phyloP scores from a whole-genome alignment of 2,329 filamentous ascomycete genomes.

The Beauveria brongniartii region DNA sequence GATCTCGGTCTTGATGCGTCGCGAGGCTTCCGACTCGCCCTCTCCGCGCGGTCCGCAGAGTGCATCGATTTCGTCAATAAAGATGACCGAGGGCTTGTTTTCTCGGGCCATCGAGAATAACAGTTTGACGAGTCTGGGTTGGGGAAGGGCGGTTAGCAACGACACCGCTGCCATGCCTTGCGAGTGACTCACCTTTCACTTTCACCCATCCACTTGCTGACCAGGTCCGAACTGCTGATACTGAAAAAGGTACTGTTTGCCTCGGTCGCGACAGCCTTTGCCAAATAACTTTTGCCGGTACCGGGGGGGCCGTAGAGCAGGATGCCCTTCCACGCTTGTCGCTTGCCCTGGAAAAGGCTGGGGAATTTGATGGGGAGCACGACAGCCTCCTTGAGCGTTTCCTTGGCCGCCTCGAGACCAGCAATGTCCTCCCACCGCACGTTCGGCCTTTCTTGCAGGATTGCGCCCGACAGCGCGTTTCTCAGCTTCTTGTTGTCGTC shows the following conservation, averaged over 20 bases:
- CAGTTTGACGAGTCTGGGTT: slow-evolving; percentile 76
- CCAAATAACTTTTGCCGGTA: slow-evolving; percentile 95
- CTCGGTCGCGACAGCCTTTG: slow-evolving; percentile 95
- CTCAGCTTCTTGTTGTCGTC: slow-evolving; percentile 93
- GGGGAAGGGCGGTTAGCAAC: slow-evolving; percentile 15
- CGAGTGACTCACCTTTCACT: slow-evolving; percentile 67
- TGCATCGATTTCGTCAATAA: slow-evolving; percentile 96
- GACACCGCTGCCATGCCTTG: background rate
- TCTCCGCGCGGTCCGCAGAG: slow-evolving; percentile 87
- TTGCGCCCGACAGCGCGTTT: slow-evolving; percentile 83
- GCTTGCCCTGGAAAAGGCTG: slow-evolving; percentile 88
- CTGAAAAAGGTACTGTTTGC: slow-evolving; percentile 99
- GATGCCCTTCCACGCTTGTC: slow-evolving; percentile 98
- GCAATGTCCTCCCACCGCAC: slow-evolving; percentile 98
- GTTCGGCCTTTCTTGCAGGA: slow-evolving; percentile 91
- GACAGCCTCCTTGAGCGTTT: slow-evolving; percentile 95
- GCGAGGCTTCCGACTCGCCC: slow-evolving; percentile 93
- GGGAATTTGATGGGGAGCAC: slow-evolving; percentile 98
- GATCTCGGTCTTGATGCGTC: slow-evolving; percentile 96
- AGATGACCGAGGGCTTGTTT: slow-evolving; percentile 96
- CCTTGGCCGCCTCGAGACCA: slow-evolving; percentile 86
- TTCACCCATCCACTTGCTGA: slow-evolving; percentile 99
- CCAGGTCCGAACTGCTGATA: slow-evolving; percentile 91
- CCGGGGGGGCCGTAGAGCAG: slow-evolving; percentile 91
- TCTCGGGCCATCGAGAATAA: slow-evolving; percentile 97